Evolutionary conservation across 1,139 yeast genomes (phyloP), one percentile per base, ranked within the genome.

Genomic region (Komagataea norvegica): DNA sequence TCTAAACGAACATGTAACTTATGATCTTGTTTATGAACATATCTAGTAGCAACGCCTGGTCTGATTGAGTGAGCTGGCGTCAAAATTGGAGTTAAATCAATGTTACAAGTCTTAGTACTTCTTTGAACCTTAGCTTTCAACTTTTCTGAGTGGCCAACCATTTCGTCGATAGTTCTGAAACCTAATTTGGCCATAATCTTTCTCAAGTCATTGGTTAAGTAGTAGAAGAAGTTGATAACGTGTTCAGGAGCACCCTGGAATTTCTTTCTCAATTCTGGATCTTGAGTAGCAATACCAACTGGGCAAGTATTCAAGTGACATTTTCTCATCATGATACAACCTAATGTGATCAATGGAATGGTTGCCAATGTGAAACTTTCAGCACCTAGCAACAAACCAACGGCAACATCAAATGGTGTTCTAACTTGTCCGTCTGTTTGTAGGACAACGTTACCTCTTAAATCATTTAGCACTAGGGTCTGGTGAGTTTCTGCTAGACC

Each of bases 331-430:
- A 87, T 80, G 58, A 89, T 81, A 72, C 98, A 91, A 41, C 97
- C 97, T 89, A 89, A 78, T 34, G 97, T 94, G 56, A 91, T 89
- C 62, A 91, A 77, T 36, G 98, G 97, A 51, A 96, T 81, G 26
- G 98, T 91, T 26, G 98, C 98, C 57, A 91, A 83, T 26, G 97
- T 96, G 85, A 95, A 91, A 61, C 93, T 95, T 65, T 91, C 98
- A 38, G 98, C 98, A 63, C 98, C 98, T 33, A 91, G 73, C 60
- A 91, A 69, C 61, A 95, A 84, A 13, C 97, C 98, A 62, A 91
- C 79, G 13, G 97, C 97, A 45, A 91, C 82, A 67, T 91, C 98
- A 43, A 63, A 64, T 22, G 97, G 98, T 15, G 97, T 91, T 65
- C 94, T 82, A 54, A 91, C 67, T 68, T 91, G 97, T 61, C 98